phyloP scores from a whole-genome alignment of 495 filamentous ascomycete genomes.

The Terfezia claveryi region DNA sequence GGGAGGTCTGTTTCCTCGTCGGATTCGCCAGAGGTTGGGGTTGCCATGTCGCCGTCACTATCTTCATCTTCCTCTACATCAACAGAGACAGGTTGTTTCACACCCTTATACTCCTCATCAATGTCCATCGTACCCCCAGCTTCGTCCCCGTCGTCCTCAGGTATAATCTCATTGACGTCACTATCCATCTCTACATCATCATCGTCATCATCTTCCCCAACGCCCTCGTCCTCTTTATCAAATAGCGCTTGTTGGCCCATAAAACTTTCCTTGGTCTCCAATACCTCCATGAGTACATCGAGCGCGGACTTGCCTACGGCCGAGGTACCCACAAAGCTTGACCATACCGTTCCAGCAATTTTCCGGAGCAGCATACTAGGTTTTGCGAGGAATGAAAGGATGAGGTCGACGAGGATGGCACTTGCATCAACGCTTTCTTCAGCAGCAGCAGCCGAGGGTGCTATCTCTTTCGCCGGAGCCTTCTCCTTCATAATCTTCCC shows the following conservation, averaged over 20 bases:
- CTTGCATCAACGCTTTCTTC: slow-evolving; percentile 38
- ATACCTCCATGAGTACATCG: slow-evolving; percentile 6
- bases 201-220: slow-evolving; percentile 17
- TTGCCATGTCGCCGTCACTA: background rate
- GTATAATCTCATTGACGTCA: slow-evolving; percentile 24
- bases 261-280: slow-evolving; percentile 21
- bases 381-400: slow-evolving; percentile 70
- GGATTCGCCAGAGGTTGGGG: background rate
- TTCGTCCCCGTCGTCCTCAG: slow-evolving; percentile 22
- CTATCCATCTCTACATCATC: slow-evolving; percentile 23
- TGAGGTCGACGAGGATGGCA: slow-evolving; percentile 61
- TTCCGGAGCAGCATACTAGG: slow-evolving; percentile 67
- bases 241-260: background rate
- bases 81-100: background rate
- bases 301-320: background rate
- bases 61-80: background rate
- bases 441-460: slow-evolving; percentile 22
- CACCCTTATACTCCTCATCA: background rate
- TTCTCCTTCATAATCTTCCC: slow-evolving; percentile 30
- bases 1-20: slow-evolving; percentile 6
- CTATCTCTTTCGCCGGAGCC: background rate
- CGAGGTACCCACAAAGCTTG: background rate
- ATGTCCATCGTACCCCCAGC: slow-evolving; percentile 1
- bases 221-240: slow-evolving; percentile 1
- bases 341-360: slow-evolving; percentile 58